Base-by-base conservation (phyloP, 2,329 filamentous ascomycete species). In the Lasiodiplodia citricola region DNA sequence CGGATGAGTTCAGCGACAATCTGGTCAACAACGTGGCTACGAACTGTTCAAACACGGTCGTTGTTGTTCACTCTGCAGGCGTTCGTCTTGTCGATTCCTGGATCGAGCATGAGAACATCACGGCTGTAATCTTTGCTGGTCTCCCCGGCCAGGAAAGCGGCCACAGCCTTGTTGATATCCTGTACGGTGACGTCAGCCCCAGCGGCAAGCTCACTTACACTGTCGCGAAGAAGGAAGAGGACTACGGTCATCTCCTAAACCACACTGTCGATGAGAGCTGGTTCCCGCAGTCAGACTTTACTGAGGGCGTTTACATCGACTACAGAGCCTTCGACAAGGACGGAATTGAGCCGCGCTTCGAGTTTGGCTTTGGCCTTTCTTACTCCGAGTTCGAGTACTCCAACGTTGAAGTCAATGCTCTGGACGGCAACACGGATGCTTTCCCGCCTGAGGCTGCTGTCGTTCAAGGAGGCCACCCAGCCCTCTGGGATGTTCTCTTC, bases 171-270 rank as follows among this genome's bases (percentile, higher is more conserved):
- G 73, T 72, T 16, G 75, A 75, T 25, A 68, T 74, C 25, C 72
- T 75, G 16, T 75, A 73, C 67, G 75, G 75, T 35, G 70, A 68
- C 64, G 69, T 90, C 18, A 95, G 93, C 73, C 90, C 90, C 0
- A 93, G 88, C 63, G 94, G 94, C n/a, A 90, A 91, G 68, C 83
- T 97, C 1, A 94, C 94, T 0, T 97, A 96, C 80, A 97, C 93
- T 0, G 91, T 97, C 63, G 93, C 92, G 8, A 92, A 90, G 76
- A 84, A 84, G 0, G 83, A 92, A 2, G 84, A 87, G 18, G 93
- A 97, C 77, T 96, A 96, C 73, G 94, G 94, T n/a, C 13, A 73
- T 76, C 70, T 77, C 73, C 55, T 72, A 8, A 68, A 73, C 74
- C 1, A 71, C 70, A 41, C 54, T 6, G 72, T 74, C 28, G 76